These are phyloP conservation scores for Chytriomyces hyalinus DNA, from an alignment of 192 early-diverging fungal species.

Conservation along the genomic window DNA sequence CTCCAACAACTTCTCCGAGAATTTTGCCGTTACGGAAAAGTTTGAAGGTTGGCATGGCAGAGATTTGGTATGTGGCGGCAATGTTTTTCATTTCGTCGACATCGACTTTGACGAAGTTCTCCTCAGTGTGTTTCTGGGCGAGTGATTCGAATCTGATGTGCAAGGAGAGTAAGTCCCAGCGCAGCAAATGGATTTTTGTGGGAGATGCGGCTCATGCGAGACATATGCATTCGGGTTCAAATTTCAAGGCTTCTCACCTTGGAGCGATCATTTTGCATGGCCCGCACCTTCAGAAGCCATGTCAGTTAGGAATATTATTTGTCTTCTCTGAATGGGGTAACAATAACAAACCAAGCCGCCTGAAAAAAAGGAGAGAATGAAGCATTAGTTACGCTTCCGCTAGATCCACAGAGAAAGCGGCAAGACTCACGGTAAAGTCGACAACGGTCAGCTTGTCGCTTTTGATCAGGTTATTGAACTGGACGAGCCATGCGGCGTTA, in stretches of 20 bases:
- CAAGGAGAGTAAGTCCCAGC: conserved; percentile 57
- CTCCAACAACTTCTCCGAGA: conserved; percentile 56
- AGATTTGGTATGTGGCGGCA: conserved; percentile 49
- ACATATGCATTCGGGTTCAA: neutral
- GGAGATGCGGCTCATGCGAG: conserved; percentile 2
- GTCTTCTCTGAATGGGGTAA: neutral
- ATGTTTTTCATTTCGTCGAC: conserved; percentile 69
- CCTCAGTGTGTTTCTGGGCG: conserved; percentile 52
- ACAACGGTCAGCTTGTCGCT: conserved; percentile 61
- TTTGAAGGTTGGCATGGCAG: conserved; percentile 77
- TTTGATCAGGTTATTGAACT: conserved; percentile 51
- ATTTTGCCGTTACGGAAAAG: conserved; percentile 59
- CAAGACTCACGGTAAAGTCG: conserved; percentile 70
- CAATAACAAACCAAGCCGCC: neutral
- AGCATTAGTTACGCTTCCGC: neutral
- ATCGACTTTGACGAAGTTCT: conserved; percentile 82
- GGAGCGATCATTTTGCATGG: conserved; percentile 80
- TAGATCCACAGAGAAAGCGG: neutral
- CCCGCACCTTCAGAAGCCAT: conserved; percentile 67
- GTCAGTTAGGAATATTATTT: neutral
- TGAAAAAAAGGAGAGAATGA: neutral
- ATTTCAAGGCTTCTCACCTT: neutral
- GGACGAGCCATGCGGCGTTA: conserved; percentile 39
- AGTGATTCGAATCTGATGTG: conserved; percentile 60
- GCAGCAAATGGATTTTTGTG: conserved; percentile 6